A percentile compares a stretch with the other conserved stretches of the same genome.
Evolutionary conservation across 371 early-diverging fungal genomes (phyloP).

Genomic region (Fennellomyces sp.): DNA sequence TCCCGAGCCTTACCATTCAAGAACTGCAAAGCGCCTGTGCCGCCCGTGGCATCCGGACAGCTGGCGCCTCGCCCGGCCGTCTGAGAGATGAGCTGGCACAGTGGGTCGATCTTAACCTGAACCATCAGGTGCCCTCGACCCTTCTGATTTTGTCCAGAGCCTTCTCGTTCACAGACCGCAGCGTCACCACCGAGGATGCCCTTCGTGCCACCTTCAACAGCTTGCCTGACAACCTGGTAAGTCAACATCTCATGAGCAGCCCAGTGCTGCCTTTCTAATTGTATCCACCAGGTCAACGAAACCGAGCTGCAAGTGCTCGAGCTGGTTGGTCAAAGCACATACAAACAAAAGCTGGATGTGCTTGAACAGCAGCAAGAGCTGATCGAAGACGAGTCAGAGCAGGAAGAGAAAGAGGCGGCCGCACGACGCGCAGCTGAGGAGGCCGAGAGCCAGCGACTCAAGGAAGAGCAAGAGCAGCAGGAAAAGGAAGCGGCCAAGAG

Average conservation of each 20-base stretch:
- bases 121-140: conserved; percentile 91
- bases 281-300: conserved; percentile 65
- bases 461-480: conserved; percentile 39
- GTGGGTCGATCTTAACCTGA: conserved; percentile 94
- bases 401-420: conserved; percentile 63
- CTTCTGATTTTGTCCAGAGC: conserved; percentile 92
- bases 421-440: conserved; percentile 56
- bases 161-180: conserved; percentile 78
- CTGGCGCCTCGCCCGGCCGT: conserved; percentile 86
- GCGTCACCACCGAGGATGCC: conserved; percentile 75
- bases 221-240: conserved; percentile 87
- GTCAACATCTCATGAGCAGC: neutral
- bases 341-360: conserved; percentile 91
- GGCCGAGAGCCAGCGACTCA: conserved; percentile 33
- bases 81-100: conserved; percentile 87
- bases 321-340: conserved; percentile 85
- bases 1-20: conserved; percentile 80
- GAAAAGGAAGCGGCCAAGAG: conserved; percentile 40
- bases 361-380: conserved; percentile 94
- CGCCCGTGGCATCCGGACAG: conserved; percentile 89
- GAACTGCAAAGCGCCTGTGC: conserved; percentile 90
- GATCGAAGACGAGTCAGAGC: conserved; percentile 88
- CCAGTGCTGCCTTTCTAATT: neutral
- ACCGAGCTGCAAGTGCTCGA: conserved; percentile 89
- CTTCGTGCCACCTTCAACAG: conserved; percentile 92